A percentile compares a stretch with the other conserved stretches of the same genome.
These are phyloP conservation scores for Periglandula ipomoeae DNA, from an alignment of 2,329 filamentous ascomycete species.

Conservation along the genomic window DNA sequence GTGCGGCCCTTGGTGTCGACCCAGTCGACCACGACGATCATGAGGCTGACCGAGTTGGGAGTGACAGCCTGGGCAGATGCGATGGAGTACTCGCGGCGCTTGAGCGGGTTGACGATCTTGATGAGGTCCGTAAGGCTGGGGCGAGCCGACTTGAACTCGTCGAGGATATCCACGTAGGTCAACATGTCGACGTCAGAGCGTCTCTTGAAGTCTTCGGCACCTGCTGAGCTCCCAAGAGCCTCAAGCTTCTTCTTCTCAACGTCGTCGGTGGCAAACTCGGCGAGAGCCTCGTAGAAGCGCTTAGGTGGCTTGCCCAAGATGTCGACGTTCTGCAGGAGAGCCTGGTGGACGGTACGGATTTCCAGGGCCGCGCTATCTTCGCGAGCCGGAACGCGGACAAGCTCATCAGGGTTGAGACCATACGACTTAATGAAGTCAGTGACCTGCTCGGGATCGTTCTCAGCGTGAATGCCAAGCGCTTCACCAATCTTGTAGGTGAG, in stretches of 20 bases:
- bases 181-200: conserved; percentile 84
- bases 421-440: conserved; percentile 84
- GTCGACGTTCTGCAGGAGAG: conserved; percentile 84
- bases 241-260: conserved; percentile 73
- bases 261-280: conserved; percentile 76
- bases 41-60: conserved; percentile 79
- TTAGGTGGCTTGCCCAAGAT: conserved; percentile 96
- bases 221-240: conserved; percentile 66
- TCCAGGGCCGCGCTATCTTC: conserved; percentile 68
- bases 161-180: conserved; percentile 82
- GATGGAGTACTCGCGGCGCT: conserved; percentile 98
- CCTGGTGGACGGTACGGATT: conserved; percentile 87
- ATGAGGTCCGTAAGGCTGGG: conserved; percentile 83
- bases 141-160: conserved; percentile 83
- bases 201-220: conserved; percentile 83
- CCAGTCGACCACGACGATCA: conserved; percentile 98
- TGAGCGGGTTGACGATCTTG: conserved; percentile 81
- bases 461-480: conserved; percentile 89
- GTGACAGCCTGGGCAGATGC: conserved; percentile 94
- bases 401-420: conserved; percentile 67
- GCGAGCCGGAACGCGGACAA: conserved; percentile 86
- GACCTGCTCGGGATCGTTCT: conserved; percentile 77
- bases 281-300: conserved; percentile 90
- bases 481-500: conserved; percentile 96
- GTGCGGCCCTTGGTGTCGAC: conserved; percentile 78